Percentiles rank a stretch among this genome's conserved stretches.
These are phyloP conservation scores for Oidium heveae DNA, from an alignment of 2,329 filamentous ascomycete genomes.

Conservation along the genomic window DNA sequence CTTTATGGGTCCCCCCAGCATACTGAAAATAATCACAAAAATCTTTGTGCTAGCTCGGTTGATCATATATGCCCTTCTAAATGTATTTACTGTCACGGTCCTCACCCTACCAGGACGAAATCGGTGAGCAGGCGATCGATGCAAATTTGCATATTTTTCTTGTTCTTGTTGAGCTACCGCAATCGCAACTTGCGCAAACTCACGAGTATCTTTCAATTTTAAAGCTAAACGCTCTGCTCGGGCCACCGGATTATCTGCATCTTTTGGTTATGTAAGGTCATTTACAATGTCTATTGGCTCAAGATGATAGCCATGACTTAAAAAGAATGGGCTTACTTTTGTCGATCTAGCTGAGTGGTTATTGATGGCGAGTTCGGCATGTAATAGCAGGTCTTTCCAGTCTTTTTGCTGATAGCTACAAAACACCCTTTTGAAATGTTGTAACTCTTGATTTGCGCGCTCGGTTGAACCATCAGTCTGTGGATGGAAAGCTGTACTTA, in stretches of 20 bases:
- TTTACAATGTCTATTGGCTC: neutral
- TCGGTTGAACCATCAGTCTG: no score
- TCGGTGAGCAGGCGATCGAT: neutral
- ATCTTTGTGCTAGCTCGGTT: no score
- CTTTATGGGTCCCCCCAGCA: no score
- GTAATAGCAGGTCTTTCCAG: neutral
- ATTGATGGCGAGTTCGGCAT: neutral
- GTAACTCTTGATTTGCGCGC: neutral
- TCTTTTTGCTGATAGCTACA: neutral
- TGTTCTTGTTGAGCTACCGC: neutral
- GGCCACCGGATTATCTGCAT: neutral
- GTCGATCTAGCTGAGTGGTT: neutral
- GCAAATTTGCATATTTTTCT: neutral
- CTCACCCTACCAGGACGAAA: neutral
- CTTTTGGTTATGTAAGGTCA: neutral
- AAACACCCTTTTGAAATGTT: neutral
- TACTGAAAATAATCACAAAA: no score
- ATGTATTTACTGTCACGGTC: no score
- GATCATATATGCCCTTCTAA: no score
- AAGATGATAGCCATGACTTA: neutral
- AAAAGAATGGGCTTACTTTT: neutral
- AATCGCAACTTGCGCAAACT: neutral
- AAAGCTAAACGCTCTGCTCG: neutral
- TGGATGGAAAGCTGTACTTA: no score
- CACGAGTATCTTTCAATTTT: neutral